Base-by-base conservation (phyloP, 2,329 filamentous ascomycete genomes). In the Colletotrichum agaves region DNA sequence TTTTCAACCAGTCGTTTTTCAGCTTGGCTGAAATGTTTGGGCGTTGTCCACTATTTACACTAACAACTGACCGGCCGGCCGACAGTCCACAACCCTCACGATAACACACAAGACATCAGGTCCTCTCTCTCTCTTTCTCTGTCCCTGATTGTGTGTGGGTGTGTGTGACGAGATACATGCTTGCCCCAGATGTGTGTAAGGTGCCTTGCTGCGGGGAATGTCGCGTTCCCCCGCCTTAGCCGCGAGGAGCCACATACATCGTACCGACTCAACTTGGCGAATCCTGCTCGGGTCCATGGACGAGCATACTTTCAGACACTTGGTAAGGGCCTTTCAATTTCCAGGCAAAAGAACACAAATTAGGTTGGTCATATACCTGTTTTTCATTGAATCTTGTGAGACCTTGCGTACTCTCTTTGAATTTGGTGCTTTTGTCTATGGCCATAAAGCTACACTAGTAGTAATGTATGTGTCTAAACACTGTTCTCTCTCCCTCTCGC, bases 371-470 rank as follows among this genome's bases (percentile, higher is more conserved):
- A 3, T 7, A 17, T 10, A 6, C 2, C 15, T 17, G 8, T 49
- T 27, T 11, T 46, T 23, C 31, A 15, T 43, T 35, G 17, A 41
- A 43, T 23, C 3, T 21, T 23, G 4, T 37, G 19, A 31, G 55
- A 50, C 37, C 37, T 33, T 27, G 27, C 10, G 10, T 15, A 19
- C 17, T 60, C 31, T 41, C 41, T 52, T 58, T 50, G 23, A 5
- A 33, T 52, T 23, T 37, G 46, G 19, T 27, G 21, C 56, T 61
- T 65, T 65, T 65, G 39, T 65, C 47, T 65, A 65, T 53, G 35
- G 27, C 47, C 39, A 46, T 47, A 19, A 52, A 33, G 47, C 15
- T 61, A 23, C 37, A 39, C 56, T 23, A 23, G 15, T 50, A 17
- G 27, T 37, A 19, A 27, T 39, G 56, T 50, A n/a, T 37, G 10